Percentiles rank a stretch among this genome's conserved stretches.
Evolutionary conservation across 805 yeast genomes (phyloP).

Genomic region (Ogataea saltuana): DNA sequence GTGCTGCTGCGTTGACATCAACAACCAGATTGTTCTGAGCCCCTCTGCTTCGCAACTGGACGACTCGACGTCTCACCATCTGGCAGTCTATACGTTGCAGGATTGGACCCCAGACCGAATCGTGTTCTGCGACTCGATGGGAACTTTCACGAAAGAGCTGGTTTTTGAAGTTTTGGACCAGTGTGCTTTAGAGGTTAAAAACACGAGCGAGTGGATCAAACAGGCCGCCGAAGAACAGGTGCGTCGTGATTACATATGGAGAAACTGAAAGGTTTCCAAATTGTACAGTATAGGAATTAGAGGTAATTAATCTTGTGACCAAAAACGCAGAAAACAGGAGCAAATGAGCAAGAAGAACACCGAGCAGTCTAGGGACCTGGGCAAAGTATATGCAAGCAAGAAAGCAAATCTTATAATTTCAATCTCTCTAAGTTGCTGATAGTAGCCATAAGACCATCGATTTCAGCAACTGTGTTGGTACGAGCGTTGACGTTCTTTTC

Average conservation of each 20-base stretch:
- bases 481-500: slow-evolving; percentile 69
- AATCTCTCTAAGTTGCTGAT: slow-evolving; percentile 81
- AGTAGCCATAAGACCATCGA: slow-evolving; percentile 85
- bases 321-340: too few relatives aligned
- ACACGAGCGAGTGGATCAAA: slow-evolving; percentile 48
- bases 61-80: slow-evolving; percentile 58
- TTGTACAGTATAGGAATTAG: background rate
- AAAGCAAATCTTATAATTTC: slow-evolving; percentile 57
- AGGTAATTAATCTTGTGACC: background rate
- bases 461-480: slow-evolving; percentile 78
- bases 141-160: slow-evolving; percentile 60
- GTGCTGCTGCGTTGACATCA: slow-evolving; percentile 34
- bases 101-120: slow-evolving; percentile 54
- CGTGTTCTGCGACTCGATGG: slow-evolving; percentile 71
- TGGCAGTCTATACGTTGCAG: slow-evolving; percentile 58
- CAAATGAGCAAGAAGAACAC: too few relatives aligned
- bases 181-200: slow-evolving; percentile 50
- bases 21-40: slow-evolving; percentile 36
- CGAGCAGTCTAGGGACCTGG: too few relatives aligned
- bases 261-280: slow-evolving; percentile 3
- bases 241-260: slow-evolving; percentile 60
- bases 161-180: slow-evolving; percentile 52
- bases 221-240: slow-evolving; percentile 49
- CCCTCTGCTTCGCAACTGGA: slow-evolving; percentile 50
- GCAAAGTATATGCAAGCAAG: too few relatives aligned